Conservation (phyloP, 1,284 basidiomycete species). For the Wolfiporia cocos region DNA sequence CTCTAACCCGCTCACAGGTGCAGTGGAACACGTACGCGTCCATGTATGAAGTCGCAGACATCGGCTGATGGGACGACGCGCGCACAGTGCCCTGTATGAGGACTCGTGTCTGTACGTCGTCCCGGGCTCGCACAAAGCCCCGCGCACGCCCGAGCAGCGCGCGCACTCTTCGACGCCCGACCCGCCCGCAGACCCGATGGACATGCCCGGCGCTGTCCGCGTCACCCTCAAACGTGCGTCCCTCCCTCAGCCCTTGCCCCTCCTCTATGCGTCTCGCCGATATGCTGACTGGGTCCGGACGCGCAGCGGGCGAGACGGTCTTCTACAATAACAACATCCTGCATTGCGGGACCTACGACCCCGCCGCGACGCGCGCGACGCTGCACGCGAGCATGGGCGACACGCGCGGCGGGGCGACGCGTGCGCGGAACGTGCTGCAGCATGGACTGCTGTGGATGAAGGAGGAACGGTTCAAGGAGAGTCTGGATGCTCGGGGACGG, state of each 20-base stretch:
- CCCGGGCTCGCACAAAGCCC: conserved; percentile 58
- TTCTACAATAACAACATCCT: conserved; percentile 84
- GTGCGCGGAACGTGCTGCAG: conserved; percentile 77
- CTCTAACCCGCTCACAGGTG: conserved; percentile 36
- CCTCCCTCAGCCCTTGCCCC: no score
- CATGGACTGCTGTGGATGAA: conserved; percentile 77
- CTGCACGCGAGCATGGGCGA: conserved; percentile 74
- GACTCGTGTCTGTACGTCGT: conserved; percentile 76
- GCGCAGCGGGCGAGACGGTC: conserved; percentile 64
- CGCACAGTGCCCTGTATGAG: conserved; percentile 58
- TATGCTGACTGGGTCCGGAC: neutral
- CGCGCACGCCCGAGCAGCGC: conserved; percentile 59
- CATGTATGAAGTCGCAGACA: no score
- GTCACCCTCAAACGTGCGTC: conserved; percentile 57
- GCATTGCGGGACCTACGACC: conserved; percentile 66
- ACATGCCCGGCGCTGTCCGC: conserved; percentile 64
- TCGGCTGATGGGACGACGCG: no score
- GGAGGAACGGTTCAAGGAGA: conserved; percentile 44
- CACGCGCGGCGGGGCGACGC: conserved; percentile 50
- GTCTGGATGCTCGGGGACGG: conserved; percentile 41
- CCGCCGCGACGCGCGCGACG: conserved; percentile 52
- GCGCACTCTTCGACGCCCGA: conserved; percentile 47
- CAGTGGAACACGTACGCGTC: conserved; percentile 78
- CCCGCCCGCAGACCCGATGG: conserved; percentile 50
- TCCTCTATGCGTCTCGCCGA: neutral